Conservation (phyloP, 2,329 filamentous ascomycete species). For the Trichoderma simmonsii region DNA sequence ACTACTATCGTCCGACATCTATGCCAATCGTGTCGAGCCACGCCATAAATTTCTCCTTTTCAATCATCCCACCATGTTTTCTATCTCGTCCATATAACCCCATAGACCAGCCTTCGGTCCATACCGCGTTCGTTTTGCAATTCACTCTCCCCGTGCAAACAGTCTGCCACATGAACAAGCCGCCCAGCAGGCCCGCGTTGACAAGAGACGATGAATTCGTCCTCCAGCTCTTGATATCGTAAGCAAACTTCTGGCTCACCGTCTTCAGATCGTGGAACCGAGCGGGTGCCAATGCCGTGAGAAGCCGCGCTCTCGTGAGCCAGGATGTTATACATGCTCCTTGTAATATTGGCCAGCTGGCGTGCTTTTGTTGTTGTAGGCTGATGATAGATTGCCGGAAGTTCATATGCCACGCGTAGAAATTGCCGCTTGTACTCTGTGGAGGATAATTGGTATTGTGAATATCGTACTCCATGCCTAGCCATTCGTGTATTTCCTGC, state of each 20-base stretch:
- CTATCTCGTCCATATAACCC: background rate
- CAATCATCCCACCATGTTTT: background rate
- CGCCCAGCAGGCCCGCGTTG: background rate
- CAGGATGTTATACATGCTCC: background rate
- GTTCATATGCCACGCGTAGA: background rate
- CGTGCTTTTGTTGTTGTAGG: background rate
- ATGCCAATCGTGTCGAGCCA: background rate
- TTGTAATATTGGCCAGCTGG: background rate
- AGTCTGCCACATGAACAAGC: background rate
- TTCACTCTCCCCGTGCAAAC: background rate
- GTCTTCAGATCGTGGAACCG: background rate
- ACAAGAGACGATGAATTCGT: background rate
- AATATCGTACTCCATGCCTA: background rate
- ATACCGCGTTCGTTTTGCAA: background rate
- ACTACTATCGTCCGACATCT: background rate
- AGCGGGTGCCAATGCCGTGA: background rate
- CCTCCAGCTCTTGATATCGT: background rate
- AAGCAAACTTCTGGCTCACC: background rate
- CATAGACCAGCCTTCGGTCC: background rate
- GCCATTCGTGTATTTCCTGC: background rate
- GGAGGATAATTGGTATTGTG: background rate
- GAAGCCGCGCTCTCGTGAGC: background rate
- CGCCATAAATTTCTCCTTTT: background rate
- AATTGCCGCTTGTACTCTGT: background rate
- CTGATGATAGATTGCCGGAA: background rate